Conservation (phyloP, 768 basidiomycete genomes). For the Lactifluus hygrophoroides region DNA sequence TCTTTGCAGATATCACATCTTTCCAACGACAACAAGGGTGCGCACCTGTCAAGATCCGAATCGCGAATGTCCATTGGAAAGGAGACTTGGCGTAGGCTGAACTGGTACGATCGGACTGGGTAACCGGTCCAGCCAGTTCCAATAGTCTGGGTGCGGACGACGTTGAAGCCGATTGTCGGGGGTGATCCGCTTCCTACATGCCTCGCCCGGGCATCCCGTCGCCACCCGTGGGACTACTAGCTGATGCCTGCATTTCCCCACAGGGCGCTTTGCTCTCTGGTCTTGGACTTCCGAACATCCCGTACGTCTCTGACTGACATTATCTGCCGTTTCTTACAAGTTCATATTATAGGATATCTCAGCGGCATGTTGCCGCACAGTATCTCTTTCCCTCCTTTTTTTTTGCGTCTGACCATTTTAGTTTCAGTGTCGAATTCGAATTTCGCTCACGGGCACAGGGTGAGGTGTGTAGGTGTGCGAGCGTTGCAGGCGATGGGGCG, state of each 20-base stretch:
- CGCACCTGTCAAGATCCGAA: constrained; percentile 1
- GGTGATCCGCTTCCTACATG: background rate
- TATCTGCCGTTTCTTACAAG: background rate
- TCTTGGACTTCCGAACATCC: background rate
- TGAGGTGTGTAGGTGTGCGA: background rate
- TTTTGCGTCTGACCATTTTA: background rate
- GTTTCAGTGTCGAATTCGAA: background rate
- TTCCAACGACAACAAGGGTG: background rate
- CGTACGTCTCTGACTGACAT: background rate
- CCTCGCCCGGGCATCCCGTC: background rate
- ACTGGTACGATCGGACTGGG: background rate
- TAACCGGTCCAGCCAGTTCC: background rate
- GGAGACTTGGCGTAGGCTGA: background rate
- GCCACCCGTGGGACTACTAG: background rate
- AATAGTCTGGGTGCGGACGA: background rate
- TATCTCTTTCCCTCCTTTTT: background rate
- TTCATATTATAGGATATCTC: background rate
- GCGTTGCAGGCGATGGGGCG: background rate
- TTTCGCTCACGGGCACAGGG: background rate
- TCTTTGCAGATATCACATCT: background rate
- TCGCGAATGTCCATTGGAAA: background rate
- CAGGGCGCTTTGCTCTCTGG: background rate
- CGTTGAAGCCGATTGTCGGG: background rate
- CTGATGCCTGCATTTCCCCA: background rate
- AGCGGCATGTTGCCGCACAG: background rate